Base-by-base conservation (phyloP, 129 eudicot genomes). In the Helianthus tuberosus region DNA sequence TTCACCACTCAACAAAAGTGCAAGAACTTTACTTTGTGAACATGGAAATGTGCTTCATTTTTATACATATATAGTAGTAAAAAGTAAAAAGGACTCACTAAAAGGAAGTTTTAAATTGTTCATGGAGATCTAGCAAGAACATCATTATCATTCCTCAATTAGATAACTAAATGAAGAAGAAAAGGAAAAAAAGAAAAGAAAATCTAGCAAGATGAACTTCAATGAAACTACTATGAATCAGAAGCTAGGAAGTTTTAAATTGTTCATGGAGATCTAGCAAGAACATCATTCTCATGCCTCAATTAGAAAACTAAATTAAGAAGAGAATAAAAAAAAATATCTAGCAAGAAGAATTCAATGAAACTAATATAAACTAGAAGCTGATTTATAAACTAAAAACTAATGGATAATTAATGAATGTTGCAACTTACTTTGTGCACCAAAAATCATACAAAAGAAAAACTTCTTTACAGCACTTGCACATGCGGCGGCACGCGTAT, bases 1-100 rank as follows among this genome's bases (percentile, higher is more conserved):
- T 80, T 66, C 79, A 77, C 91, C 82, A 86, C 83, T 82, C 67
- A 74, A 68, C 83, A 78, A 81, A 75, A 65, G 81, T 68, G 69
- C 75, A 48, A 77, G 52, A 68, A 68, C 80, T 77, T 80, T 62
- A 80, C 71, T 60, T 80, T 80, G 75, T 67, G 69, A 67, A 57
- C 74, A 74, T 58, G 74, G 46, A 36, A 80, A 66, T 39, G 69
- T 68, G 64, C 79, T 67, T 69, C 16, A 79, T 35, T 58, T 32
- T 32, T 59, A 47, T 32, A 49, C 69, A 55, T 32, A 41, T 46
- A 66, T 65, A 36, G 68, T 13, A 73, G 53, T 54, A 20, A 65
- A 63, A 35, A 2, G 3, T 41, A 20, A 7, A 51, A 41, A 16
- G 55, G 58, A 54, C 12, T 51, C 16, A 38, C 53, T 72, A 32